A percentile compares a stretch with the other conserved stretches of the same genome.
Evolutionary conservation across 768 basidiomycete species (phyloP).

Genomic region (Russula ochroleuca): DNA sequence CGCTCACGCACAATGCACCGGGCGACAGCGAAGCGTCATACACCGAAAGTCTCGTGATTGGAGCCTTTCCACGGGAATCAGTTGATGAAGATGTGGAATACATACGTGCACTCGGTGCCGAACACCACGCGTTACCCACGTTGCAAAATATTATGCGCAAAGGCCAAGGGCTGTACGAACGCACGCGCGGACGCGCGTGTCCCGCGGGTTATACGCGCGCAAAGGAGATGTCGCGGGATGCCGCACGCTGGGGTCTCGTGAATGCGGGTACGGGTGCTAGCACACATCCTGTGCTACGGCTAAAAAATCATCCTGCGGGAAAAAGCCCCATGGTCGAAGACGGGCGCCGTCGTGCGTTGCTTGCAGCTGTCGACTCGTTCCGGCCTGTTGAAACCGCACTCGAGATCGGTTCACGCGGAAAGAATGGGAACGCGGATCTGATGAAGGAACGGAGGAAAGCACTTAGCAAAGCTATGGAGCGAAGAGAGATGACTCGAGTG

Average conservation of each 20-base stretch:
- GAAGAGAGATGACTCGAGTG: slow-evolving; percentile 39
- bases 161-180: slow-evolving; percentile 91
- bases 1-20: slow-evolving; percentile 53
- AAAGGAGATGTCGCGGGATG: slow-evolving; percentile 73
- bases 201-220: slow-evolving; percentile 81
- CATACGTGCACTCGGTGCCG: slow-evolving; percentile 57
- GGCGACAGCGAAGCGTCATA: slow-evolving; percentile 53
- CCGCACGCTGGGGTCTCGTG: slow-evolving; percentile 64
- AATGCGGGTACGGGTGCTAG: slow-evolving; percentile 49
- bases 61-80: slow-evolving; percentile 71
- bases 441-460: slow-evolving; percentile 89
- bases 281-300: slow-evolving; percentile 64
- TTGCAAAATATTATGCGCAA: slow-evolving; percentile 81
- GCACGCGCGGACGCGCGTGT: slow-evolving; percentile 87
- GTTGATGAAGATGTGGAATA: slow-evolving; percentile 86
- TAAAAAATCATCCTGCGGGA: slow-evolving; percentile 36
- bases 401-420: slow-evolving; percentile 77
- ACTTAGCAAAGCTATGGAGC: slow-evolving; percentile 57
- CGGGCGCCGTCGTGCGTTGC: slow-evolving; percentile 56
- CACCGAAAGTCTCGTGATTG: slow-evolving; percentile 71
- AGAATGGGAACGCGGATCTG: slow-evolving; percentile 53
- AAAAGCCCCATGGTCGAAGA: slow-evolving; percentile 40
- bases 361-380: slow-evolving; percentile 77
- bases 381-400: slow-evolving; percentile 86
- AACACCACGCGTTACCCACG: slow-evolving; percentile 57